Evolutionary conservation across 2,329 filamentous ascomycete species (phyloP).

Genomic region (Nemania abortiva): DNA sequence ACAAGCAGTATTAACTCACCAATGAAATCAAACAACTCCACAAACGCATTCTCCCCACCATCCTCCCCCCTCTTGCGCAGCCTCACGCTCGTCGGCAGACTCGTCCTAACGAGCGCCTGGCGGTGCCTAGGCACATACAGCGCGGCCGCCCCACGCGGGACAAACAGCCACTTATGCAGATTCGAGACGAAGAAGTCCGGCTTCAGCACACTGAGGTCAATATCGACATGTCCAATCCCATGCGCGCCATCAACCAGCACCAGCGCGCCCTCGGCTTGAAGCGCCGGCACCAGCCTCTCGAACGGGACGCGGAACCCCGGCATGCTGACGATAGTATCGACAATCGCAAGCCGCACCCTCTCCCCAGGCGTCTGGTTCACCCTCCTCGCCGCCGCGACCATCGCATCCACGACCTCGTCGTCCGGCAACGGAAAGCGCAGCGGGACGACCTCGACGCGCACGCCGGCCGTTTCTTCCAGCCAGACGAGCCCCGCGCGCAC

Average conservation of each 20-base stretch:
- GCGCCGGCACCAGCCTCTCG: conserved; percentile 64
- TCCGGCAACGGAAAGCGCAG: conserved; percentile 67
- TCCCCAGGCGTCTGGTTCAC: conserved; percentile 47
- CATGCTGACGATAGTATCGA: conserved; percentile 73
- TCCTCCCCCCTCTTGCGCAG: conserved; percentile 57
- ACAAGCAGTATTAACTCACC: conserved; percentile 32
- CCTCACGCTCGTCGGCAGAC: conserved; percentile 73
- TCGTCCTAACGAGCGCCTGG: conserved; percentile 71
- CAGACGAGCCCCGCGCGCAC: conserved; percentile 70
- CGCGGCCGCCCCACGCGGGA: conserved; percentile 72
- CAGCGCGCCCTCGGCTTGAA: conserved; percentile 67
- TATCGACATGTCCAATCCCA: conserved; percentile 70
- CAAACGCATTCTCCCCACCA: conserved; percentile 29
- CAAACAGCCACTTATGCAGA: conserved; percentile 76
- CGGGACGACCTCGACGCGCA: conserved; percentile 58
- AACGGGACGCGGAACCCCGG: conserved; percentile 75
- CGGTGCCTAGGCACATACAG: conserved; percentile 71
- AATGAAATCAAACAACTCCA: conserved; percentile 55
- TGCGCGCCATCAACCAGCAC: conserved; percentile 75
- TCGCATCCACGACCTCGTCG: conserved; percentile 63
- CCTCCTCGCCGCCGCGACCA: conserved; percentile 61
- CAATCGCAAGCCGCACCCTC: conserved; percentile 69
- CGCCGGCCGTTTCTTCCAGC: conserved; percentile 65
- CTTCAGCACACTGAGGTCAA: conserved; percentile 67
- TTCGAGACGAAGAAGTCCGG: conserved; percentile 77